Conservation (phyloP, 208 protist genomes). For the Acanthamoeba royreba region DNA sequence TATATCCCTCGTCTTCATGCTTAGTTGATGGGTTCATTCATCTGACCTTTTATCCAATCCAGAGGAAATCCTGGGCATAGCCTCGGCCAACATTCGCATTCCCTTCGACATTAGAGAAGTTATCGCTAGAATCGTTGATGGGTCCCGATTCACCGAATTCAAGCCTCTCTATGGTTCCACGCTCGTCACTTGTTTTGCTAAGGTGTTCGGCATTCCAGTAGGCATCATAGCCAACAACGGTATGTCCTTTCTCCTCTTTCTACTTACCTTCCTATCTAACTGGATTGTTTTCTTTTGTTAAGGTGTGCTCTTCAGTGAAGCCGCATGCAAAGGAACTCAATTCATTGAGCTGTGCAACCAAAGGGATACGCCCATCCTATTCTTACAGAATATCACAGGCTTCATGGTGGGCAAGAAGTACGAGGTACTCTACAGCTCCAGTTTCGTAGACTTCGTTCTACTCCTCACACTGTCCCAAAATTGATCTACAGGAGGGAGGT, state of each 20-base stretch:
- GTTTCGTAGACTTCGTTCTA: neutral
- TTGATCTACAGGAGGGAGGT: slow-evolving; percentile 82
- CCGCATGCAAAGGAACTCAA: neutral
- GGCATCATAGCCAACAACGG: slow-evolving; percentile 97
- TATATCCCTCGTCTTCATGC: neutral
- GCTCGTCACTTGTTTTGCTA: slow-evolving; percentile 79
- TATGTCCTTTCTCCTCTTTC: slow-evolving; percentile 82
- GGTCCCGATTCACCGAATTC: slow-evolving; percentile 92
- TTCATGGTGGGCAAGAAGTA: slow-evolving; percentile 83
- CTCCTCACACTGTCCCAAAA: neutral
- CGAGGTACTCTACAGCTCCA: neutral
- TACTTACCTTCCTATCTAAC: neutral
- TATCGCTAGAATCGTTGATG: slow-evolving; percentile 92
- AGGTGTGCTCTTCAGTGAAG: slow-evolving; percentile 9
- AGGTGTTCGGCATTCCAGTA: slow-evolving; percentile 90
- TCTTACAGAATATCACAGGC: slow-evolving; percentile 96
- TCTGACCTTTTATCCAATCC: neutral
- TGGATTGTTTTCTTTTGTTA: neutral
- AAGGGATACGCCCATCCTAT: slow-evolving; percentile 91
- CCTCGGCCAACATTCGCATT: neutral
- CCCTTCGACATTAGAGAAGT: neutral
- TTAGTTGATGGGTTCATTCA: neutral
- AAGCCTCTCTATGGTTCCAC: slow-evolving; percentile 91
- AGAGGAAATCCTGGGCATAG: slow-evolving; percentile 39
- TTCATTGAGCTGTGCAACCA: slow-evolving; percentile 92